Base-by-base conservation (phyloP, 2,329 filamentous ascomycete species). In the Colletotrichum scovillei region DNA sequence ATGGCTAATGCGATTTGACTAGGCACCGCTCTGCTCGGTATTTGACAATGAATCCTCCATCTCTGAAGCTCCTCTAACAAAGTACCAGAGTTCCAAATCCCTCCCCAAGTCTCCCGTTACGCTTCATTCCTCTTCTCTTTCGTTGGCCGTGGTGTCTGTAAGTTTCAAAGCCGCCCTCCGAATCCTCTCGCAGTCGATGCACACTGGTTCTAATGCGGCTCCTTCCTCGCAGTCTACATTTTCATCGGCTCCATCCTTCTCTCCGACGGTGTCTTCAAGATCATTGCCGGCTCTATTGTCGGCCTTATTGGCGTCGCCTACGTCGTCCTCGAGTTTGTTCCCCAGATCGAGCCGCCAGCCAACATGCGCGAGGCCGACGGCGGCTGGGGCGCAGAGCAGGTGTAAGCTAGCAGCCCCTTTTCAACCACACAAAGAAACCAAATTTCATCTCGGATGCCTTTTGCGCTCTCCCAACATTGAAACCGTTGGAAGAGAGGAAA, bases 41-140 rank as follows among this genome's bases (percentile, higher is more conserved):
- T 46, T 80, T 72, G 30, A 46, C n/a, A 8, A 64, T 38, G 11
- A 14, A 9, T 32, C 30, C 22, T n/a, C 19, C 26, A 30, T n/a
- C 11, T 16, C 32, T 24, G 65, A 56, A 49, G 26, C 49, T 46
- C 57, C 59, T 5, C 63, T 71, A 55, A 67, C 56, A 35, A 12
- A 16, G 12, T 63, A 9, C 24, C 79, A 88, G 97, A 99, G 85
- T 97, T 98, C 87, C 93, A 98, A 84, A 96, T 98, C 78, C 96
- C 97, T 63, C 94, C 95, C 73, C 95, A 98, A 82, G 89, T 98
- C 67, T 93, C 95, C 72, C 93, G 95, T 85, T 98, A 98, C 87
- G 96, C 95, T 67, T 97, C 95, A 12, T 99, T 99, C 88, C 92
- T 98, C 84, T 98, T 98, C 88, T 97, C 94, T 71, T 98, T 99